Conservation (phyloP, 768 basidiomycete species). For the Tricholoma terreum region DNA sequence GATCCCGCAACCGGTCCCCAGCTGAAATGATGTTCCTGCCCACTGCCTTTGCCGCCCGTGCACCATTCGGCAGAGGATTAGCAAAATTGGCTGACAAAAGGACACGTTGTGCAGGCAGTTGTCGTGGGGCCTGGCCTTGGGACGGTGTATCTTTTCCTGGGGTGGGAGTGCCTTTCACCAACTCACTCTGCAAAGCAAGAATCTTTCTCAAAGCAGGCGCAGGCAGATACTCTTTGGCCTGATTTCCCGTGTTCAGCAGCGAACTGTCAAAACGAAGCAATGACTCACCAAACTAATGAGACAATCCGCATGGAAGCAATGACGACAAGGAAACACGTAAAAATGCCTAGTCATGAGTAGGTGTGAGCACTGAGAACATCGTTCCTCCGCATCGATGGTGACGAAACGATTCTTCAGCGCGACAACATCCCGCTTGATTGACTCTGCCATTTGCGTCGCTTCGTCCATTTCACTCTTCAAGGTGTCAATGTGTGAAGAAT, state of each 20-base stretch:
- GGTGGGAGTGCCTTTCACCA: constrained; percentile 52
- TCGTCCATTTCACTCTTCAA: constrained; percentile 96
- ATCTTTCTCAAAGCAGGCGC: constrained; percentile 81
- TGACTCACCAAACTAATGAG: constrained; percentile 83
- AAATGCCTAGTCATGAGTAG: constrained; percentile 86
- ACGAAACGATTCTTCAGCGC: constrained; percentile 87
- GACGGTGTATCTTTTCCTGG: constrained; percentile 27
- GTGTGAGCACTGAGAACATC: constrained; percentile 77
- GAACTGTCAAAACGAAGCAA: background rate
- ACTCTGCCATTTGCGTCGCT: constrained; percentile 86
- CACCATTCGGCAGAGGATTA: constrained; percentile 58
- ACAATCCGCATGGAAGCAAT: constrained; percentile 97
- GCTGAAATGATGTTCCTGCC: constrained; percentile 83
- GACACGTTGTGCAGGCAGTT: constrained; percentile 54
- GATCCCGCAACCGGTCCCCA: constrained; percentile 84
- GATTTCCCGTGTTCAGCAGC: constrained; percentile 11
- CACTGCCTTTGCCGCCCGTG: constrained; percentile 64
- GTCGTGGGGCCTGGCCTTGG: constrained; percentile 32
- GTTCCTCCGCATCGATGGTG: constrained; percentile 84
- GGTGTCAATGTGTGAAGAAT: constrained; percentile 85
- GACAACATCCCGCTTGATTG: constrained; percentile 88
- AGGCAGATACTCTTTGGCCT: constrained; percentile 93
- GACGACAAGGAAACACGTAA: constrained; percentile 98
- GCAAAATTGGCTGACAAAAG: constrained; percentile 76
- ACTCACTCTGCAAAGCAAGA: constrained; percentile 77